Evolutionary conservation across 306 rosid species (phyloP).

Genomic region (Hippophae tibetana): DNA sequence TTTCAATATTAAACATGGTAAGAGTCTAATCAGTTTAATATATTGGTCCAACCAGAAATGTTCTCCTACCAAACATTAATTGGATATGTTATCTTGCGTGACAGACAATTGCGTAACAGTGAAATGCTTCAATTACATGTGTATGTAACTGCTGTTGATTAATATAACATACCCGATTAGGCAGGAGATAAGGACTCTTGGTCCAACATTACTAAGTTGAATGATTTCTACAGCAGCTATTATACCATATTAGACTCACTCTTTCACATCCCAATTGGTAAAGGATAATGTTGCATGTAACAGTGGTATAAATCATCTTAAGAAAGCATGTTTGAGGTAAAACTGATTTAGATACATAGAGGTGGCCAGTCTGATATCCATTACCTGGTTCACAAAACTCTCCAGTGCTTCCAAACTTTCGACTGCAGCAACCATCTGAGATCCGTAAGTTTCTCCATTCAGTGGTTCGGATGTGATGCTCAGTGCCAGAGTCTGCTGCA

Average conservation of each 20-base stretch:
- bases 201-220: neutral
- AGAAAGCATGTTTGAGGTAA: too few relatives aligned
- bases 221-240: neutral
- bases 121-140: neutral
- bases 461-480: conserved; percentile 40
- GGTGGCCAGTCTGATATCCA: conserved; percentile 2
- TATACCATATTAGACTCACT: neutral
- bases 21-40: too few relatives aligned
- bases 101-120: neutral
- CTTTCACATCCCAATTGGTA: too few relatives aligned
- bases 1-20: too few relatives aligned
- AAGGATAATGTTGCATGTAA: too few relatives aligned
- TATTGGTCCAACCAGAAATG: too few relatives aligned
- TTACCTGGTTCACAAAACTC: conserved; percentile 70
- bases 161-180: too few relatives aligned
- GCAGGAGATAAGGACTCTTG: too few relatives aligned
- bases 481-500: conserved; percentile 52
- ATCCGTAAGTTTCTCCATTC: conserved; percentile 27
- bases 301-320: too few relatives aligned
- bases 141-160: neutral
- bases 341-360: neutral
- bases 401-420: conserved; percentile 67
- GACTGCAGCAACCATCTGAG: conserved; percentile 47
- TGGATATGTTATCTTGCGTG: too few relatives aligned
- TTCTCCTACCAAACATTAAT: too few relatives aligned